These are phyloP conservation scores for Suillus occidentalis DNA, from an alignment of 768 basidiomycete species.

Conservation along the genomic window DNA sequence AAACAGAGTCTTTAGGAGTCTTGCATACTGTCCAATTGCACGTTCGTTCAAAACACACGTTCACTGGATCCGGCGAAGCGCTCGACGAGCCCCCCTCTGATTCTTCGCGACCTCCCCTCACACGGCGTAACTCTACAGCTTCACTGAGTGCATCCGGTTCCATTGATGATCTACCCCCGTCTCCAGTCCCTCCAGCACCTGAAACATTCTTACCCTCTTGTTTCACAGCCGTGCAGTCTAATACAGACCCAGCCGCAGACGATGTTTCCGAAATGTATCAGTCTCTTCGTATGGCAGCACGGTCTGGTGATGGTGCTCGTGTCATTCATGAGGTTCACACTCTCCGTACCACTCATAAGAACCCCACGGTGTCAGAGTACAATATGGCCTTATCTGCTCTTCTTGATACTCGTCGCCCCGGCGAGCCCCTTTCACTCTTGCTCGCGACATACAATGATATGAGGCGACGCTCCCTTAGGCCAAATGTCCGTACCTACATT, in stretches of 20 bases:
- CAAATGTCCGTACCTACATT: slow-evolving; percentile 63
- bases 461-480: slow-evolving; percentile 57
- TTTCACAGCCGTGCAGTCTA: slow-evolving; percentile 27
- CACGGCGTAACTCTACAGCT: slow-evolving; percentile 53
- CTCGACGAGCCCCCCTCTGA: slow-evolving; percentile 19
- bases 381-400: slow-evolving; percentile 64
- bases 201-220: background rate
- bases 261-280: slow-evolving; percentile 6
- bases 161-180: slow-evolving; percentile 19
- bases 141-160: slow-evolving; percentile 26
- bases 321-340: slow-evolving; percentile 30
- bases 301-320: slow-evolving; percentile 27
- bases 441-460: slow-evolving; percentile 74
- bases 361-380: slow-evolving; percentile 52
- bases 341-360: slow-evolving; percentile 13
- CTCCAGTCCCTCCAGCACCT: slow-evolving; percentile 14
- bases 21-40: slow-evolving; percentile 65
- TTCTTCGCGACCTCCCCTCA: slow-evolving; percentile 31
- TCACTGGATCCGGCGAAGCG: slow-evolving; percentile 35
- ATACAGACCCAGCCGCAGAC: slow-evolving; percentile 23
- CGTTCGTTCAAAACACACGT: slow-evolving; percentile 59
- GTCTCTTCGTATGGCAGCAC: slow-evolving; percentile 27
- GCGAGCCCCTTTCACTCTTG: slow-evolving; percentile 56
- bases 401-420: slow-evolving; percentile 41
- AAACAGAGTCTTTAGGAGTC: slow-evolving; percentile 46